phyloP scores from a whole-genome alignment of 129 eudicot species.

The Apium graveolens region DNA sequence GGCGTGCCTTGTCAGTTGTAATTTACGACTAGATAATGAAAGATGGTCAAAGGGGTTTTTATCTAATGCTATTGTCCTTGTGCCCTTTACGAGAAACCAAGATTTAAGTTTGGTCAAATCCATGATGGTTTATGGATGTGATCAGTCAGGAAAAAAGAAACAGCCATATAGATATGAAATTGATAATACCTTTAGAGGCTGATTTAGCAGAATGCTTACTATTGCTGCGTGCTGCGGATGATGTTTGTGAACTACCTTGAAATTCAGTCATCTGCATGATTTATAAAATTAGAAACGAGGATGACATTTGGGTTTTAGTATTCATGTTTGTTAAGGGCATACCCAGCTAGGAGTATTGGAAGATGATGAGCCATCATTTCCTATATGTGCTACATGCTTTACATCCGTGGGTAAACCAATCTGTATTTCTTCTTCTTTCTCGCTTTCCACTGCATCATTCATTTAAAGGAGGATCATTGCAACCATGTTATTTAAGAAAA shows the following conservation, averaged over 20 bases:
- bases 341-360: conserved; percentile 54
- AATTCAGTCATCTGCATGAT: conserved; percentile 12
- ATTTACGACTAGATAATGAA: background rate
- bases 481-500: background rate
- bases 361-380: conserved; percentile 52
- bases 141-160: background rate
- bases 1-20: background rate
- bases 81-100: background rate
- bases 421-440: conserved; percentile 48
- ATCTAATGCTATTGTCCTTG: background rate
- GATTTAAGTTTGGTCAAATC: background rate
- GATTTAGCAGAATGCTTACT: background rate
- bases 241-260: background rate
- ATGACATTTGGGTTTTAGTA: background rate
- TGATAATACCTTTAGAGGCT: conserved; percentile 8
- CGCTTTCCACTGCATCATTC: conserved; percentile 26
- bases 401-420: conserved; percentile 77
- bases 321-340: background rate
- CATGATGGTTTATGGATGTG: background rate
- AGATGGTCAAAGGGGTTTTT: background rate
- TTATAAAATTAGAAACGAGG: background rate
- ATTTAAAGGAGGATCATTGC: background rate
- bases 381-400: conserved; percentile 70
- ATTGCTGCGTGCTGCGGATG: background rate
- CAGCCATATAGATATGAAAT: background rate